Conservation (phyloP, 2,329 filamentous ascomycete species). For the Paracamarosporium sp. region DNA sequence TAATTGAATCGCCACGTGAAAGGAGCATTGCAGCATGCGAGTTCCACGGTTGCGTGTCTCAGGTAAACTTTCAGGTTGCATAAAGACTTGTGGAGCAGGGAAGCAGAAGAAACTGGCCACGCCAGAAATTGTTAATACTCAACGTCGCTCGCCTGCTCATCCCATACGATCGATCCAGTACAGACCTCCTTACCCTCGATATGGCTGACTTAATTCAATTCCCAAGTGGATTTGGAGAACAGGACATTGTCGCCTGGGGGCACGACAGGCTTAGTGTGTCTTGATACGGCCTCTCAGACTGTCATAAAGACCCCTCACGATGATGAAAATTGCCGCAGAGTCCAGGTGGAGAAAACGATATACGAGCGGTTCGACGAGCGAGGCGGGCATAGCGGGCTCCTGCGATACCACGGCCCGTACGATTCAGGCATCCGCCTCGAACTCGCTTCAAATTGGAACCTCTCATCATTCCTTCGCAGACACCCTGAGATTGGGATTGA, state of each 20-base stretch:
- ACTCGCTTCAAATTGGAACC: conserved; percentile 1
- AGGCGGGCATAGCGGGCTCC: conserved; percentile 1
- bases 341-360: neutral
- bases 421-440: conserved; percentile 9
- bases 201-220: no score
- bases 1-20: neutral
- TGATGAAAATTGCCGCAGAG: neutral
- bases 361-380: conserved; percentile 5
- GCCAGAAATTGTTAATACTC: no score
- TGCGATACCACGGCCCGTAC: conserved; percentile 3
- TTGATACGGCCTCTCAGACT: conserved; percentile 4
- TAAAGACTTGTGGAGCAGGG: no score
- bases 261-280: conserved; percentile 2
- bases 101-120: no score
- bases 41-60: no score
- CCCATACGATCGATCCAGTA: no score
- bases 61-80: no score
- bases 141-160: no score
- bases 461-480: neutral
- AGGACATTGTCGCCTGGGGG: conserved; percentile 3
- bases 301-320: conserved; percentile 9
- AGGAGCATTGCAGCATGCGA: neutral
- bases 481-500: conserved; percentile 1
- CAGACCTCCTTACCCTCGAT: no score
- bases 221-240: neutral